Percentiles rank a stretch among this genome's conserved stretches.
Evolutionary conservation across 2,329 filamentous ascomycete genomes (phyloP).

Genomic region (Hypoxylon sp.): DNA sequence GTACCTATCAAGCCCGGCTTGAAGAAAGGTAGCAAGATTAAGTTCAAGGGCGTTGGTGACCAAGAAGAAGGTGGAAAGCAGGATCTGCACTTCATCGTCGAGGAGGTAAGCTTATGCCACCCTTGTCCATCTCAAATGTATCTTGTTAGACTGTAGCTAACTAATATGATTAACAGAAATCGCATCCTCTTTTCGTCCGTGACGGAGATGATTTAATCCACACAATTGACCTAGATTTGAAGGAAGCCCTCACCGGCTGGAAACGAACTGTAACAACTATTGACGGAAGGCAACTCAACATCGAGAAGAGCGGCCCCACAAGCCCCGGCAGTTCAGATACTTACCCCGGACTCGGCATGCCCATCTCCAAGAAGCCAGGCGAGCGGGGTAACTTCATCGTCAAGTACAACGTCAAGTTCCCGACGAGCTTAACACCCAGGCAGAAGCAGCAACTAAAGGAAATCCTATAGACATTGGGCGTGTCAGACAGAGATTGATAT

Average conservation of each 20-base stretch:
- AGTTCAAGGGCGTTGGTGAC: slow-evolving; percentile 97
- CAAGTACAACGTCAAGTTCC: slow-evolving; percentile 94
- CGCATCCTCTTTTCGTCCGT: slow-evolving; percentile 85
- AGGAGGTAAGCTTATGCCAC: slow-evolving; percentile 79
- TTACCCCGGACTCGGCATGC: slow-evolving; percentile 93
- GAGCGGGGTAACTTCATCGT: slow-evolving; percentile 91
- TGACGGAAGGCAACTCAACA: slow-evolving; percentile 85
- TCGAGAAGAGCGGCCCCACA: slow-evolving; percentile 87
- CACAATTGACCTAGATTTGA: slow-evolving; percentile 85
- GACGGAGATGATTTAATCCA: slow-evolving; percentile 90
- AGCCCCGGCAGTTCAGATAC: slow-evolving; percentile 85
- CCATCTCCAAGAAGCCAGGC: slow-evolving; percentile 88
- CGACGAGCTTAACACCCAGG: slow-evolving; percentile 78
- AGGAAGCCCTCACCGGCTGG: slow-evolving; percentile 97
- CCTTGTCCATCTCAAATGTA: neutral
- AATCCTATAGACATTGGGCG: slow-evolving; percentile 69
- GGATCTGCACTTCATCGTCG: slow-evolving; percentile 93
- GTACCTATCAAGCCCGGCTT: slow-evolving; percentile 96
- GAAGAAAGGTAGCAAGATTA: slow-evolving; percentile 98
- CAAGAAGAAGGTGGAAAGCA: slow-evolving; percentile 97
- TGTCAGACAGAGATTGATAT: slow-evolving; percentile 17
- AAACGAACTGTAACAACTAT: slow-evolving; percentile 92
- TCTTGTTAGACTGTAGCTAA: neutral
- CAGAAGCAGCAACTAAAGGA: slow-evolving; percentile 88
- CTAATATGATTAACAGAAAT: slow-evolving; percentile 76